A percentile compares a stretch with the other conserved stretches of the same genome.
These are phyloP conservation scores for Penicillium macrosclerotiorum DNA, from an alignment of 495 filamentous ascomycete genomes.

Conservation along the genomic window DNA sequence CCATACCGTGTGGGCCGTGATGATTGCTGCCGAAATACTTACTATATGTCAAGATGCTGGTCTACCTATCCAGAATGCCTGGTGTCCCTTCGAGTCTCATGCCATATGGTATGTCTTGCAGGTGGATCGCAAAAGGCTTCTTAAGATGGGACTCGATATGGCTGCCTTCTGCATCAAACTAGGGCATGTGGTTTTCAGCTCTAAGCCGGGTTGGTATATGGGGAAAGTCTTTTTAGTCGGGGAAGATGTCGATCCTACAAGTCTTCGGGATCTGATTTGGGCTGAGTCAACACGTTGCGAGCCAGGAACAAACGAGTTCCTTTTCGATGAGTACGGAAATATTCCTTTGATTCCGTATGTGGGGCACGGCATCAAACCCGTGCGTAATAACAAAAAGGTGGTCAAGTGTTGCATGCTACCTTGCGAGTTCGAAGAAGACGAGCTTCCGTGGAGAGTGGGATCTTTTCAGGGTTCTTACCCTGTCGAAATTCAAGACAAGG, in stretches of 20 bases:
- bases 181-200: conserved; percentile 36
- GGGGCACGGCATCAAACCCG: conserved; percentile 27
- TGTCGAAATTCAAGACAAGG: conserved; percentile 31
- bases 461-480: conserved; percentile 37
- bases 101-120: conserved; percentile 39
- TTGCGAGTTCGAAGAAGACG: conserved; percentile 27
- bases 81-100: conserved; percentile 39
- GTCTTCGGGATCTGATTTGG: conserved; percentile 40
- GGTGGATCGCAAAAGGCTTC: conserved; percentile 32
- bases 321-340: conserved; percentile 37
- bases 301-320: conserved; percentile 32
- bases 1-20: conserved; percentile 37
- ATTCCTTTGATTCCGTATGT: conserved; percentile 43
- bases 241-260: conserved; percentile 39
- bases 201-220: conserved; percentile 37
- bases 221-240: conserved; percentile 37
- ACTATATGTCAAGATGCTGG: conserved; percentile 32
- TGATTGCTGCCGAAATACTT: conserved; percentile 38
- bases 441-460: conserved; percentile 31
- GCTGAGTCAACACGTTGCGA: conserved; percentile 41
- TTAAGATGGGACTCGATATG: conserved; percentile 26
- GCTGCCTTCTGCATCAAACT: conserved; percentile 28
- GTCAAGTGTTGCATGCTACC: conserved; percentile 38
- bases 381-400: conserved; percentile 33
- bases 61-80: conserved; percentile 36